Conservation (phyloP, 768 basidiomycete genomes). For the Hygrophorus russula region DNA sequence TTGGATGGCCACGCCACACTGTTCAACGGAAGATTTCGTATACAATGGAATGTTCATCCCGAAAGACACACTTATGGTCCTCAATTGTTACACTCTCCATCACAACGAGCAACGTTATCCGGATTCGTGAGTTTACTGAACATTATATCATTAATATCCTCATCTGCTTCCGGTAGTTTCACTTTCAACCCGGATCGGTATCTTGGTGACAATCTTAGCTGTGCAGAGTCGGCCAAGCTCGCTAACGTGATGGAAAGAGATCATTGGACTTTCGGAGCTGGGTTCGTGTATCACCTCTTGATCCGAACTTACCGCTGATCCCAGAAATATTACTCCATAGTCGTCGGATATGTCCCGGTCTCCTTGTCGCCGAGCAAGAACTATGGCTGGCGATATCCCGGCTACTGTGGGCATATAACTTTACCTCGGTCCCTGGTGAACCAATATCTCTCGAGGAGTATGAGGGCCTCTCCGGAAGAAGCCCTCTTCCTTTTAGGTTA, state of each 20-base stretch:
- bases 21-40: slow-evolving; percentile 17
- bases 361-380: slow-evolving; percentile 23
- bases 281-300: slow-evolving; percentile 13
- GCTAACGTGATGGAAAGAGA: slow-evolving; percentile 20
- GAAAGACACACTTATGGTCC: slow-evolving; percentile 15
- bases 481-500: slow-evolving; percentile 21
- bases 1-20: slow-evolving; percentile 19
- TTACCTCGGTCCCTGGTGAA: slow-evolving; percentile 17
- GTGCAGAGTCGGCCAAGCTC: slow-evolving; percentile 19
- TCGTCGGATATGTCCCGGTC: slow-evolving; percentile 22
- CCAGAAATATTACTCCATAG: slow-evolving; percentile 9
- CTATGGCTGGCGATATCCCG: slow-evolving; percentile 23
- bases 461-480: slow-evolving; percentile 23
- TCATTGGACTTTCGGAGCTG: slow-evolving; percentile 28
- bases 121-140: slow-evolving; percentile 16
- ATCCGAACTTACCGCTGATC: background rate
- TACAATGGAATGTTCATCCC: slow-evolving; percentile 22
- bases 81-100: slow-evolving; percentile 18
- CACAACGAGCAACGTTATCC: slow-evolving; percentile 18
- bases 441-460: slow-evolving; percentile 26
- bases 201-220: slow-evolving; percentile 16
- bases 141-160: background rate
- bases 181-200: slow-evolving; percentile 24
- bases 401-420: slow-evolving; percentile 23
- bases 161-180: slow-evolving; percentile 7